Percentiles rank a stretch among this genome's conserved stretches.
Conservation (phyloP, 495 filamentous ascomycete species). For the Trichoderma asperelloides region DNA sequence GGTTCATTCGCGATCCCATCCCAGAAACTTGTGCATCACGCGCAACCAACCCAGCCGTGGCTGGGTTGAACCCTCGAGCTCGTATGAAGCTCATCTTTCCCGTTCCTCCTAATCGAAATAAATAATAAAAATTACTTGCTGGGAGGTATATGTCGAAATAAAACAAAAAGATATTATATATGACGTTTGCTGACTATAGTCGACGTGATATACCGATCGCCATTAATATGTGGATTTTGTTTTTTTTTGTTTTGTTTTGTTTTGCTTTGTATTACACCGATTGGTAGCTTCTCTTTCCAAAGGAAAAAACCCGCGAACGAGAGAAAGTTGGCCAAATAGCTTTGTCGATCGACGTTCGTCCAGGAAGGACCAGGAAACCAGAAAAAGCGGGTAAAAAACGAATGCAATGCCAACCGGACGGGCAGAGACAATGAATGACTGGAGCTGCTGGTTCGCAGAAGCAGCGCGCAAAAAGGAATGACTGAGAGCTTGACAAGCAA, state of each 20-base stretch:
- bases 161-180: neutral
- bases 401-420: slow-evolving; percentile 6
- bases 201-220: neutral
- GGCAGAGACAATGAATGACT: neutral
- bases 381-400: neutral
- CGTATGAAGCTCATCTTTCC: slow-evolving; percentile 1
- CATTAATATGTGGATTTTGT: neutral
- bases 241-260: neutral
- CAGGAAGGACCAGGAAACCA: neutral
- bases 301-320: neutral
- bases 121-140: neutral
- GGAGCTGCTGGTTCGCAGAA: slow-evolving; percentile 3
- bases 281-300: neutral
- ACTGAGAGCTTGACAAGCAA: slow-evolving; percentile 22
- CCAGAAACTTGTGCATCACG: neutral
- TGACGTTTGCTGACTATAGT: neutral
- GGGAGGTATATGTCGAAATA: neutral
- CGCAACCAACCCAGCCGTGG: neutral
- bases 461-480: slow-evolving; percentile 22
- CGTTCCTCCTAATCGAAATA: neutral
- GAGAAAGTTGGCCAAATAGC: neutral
- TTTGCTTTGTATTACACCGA: too few relatives aligned
- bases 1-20: slow-evolving; percentile 5
- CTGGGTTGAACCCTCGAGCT: neutral
- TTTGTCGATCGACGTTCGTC: slow-evolving; percentile 5